Conservation (phyloP, 306 rosid genomes). For the Fragaria iinumae region DNA sequence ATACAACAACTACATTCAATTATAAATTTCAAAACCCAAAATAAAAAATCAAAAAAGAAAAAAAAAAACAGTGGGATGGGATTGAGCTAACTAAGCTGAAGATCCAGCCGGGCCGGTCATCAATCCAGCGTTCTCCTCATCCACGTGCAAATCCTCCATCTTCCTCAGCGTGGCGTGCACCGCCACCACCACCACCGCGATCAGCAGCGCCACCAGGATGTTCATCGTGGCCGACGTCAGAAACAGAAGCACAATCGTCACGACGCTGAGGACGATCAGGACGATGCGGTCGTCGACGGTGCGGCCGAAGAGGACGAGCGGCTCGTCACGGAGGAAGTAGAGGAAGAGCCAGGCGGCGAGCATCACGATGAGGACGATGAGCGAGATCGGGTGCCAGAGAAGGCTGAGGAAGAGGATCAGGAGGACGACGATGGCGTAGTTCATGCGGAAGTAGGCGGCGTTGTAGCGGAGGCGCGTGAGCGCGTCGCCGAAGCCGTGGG, state of each 20-base stretch:
- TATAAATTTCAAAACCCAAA: neutral
- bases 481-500: conserved; percentile 35
- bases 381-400: conserved; percentile 84
- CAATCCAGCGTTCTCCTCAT: conserved; percentile 49
- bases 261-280: conserved; percentile 40
- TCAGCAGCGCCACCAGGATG: conserved; percentile 44
- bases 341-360: conserved; percentile 72
- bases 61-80: neutral
- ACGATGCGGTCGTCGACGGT: conserved; percentile 66
- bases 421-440: conserved; percentile 59
- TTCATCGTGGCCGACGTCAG: conserved; percentile 62
- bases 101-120: conserved; percentile 32
- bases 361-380: conserved; percentile 57
- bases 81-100: neutral
- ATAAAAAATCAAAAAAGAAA: neutral
- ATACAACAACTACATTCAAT: conserved; percentile 7
- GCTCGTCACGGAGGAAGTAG: conserved; percentile 88
- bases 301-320: conserved; percentile 47
- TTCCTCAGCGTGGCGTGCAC: conserved; percentile 58
- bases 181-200: conserved; percentile 36
- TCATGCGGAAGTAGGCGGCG: conserved; percentile 65
- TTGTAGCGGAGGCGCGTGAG: conserved; percentile 38
- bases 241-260: conserved; percentile 61
- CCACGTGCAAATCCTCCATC: conserved; percentile 56
- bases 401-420: conserved; percentile 63